Percentiles rank a stretch among this genome's conserved stretches.
phyloP scores from a whole-genome alignment of 2,329 filamentous ascomycete genomes.

The Phialocephala subalpina region DNA sequence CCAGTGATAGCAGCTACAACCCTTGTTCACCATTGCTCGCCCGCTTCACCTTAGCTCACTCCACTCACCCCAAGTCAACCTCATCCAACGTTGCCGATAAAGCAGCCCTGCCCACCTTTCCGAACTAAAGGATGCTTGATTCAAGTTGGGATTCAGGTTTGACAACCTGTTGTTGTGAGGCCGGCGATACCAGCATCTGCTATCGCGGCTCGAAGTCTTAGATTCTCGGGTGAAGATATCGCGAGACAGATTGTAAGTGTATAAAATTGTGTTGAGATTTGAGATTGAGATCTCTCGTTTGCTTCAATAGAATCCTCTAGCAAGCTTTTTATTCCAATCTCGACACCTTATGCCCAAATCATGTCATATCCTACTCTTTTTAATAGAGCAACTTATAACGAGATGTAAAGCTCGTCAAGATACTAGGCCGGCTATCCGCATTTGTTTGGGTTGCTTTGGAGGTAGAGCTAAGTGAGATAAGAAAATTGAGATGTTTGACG shows the following conservation, averaged over 20 bases:
- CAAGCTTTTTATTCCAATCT: not conserved
- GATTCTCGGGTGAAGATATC: not conserved
- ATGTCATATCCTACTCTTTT: constrained; percentile 7
- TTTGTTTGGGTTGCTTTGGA: no score
- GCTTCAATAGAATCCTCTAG: not conserved
- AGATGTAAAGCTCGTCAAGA: not conserved
- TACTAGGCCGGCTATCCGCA: not conserved
- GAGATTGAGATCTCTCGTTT: no score
- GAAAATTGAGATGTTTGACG: no score
- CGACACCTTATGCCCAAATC: not conserved
- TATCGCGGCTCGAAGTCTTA: constrained; percentile 38
- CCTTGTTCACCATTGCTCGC: no score
- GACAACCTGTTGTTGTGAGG: constrained; percentile 46
- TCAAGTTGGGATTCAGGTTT: no score
- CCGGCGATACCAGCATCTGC: constrained; percentile 49
- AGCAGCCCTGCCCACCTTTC: no score
- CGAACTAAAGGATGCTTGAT: no score
- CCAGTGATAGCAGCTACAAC: no score
- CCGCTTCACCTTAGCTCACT: no score
- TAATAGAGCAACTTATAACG: not conserved
- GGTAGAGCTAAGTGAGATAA: no score
- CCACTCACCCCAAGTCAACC: no score
- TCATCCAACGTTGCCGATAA: no score
- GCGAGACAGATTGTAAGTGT: not conserved
- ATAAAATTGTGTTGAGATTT: not conserved